phyloP scores from a whole-genome alignment of 73 alveolate genomes.

The Paramecium biaurelia region DNA sequence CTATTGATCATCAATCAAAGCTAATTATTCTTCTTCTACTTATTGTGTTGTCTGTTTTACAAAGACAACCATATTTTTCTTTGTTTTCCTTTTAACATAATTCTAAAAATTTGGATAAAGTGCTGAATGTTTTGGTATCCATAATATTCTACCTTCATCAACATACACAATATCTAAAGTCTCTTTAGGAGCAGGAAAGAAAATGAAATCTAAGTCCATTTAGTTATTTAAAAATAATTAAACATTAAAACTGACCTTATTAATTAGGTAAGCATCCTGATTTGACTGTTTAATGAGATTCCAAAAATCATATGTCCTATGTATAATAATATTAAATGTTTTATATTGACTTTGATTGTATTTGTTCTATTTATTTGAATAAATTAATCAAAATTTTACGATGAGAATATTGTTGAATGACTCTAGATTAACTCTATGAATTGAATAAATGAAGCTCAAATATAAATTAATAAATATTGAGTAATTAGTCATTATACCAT shows the following conservation, averaged over 20 bases:
- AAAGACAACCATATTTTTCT: background rate
- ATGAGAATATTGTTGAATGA: too few relatives aligned
- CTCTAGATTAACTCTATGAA: too few relatives aligned
- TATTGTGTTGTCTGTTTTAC: background rate
- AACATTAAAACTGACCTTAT: background rate
- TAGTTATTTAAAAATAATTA: background rate
- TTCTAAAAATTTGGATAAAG: conserved; percentile 33
- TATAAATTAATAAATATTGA: too few relatives aligned
- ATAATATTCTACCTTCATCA: background rate
- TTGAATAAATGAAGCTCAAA: too few relatives aligned
- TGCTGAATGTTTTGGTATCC: conserved; percentile 34
- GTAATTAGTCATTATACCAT: too few relatives aligned
- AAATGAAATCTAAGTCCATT: conserved; percentile 25
- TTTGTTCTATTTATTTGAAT: background rate
- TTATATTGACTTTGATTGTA: background rate
- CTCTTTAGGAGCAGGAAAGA: conserved; percentile 36
- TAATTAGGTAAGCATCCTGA: background rate
- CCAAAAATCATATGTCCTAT: too few relatives aligned
- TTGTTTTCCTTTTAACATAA: background rate
- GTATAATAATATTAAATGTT: too few relatives aligned
- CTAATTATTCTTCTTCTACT: background rate
- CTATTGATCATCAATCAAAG: background rate
- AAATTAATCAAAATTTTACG: too few relatives aligned
- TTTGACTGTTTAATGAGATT: background rate
- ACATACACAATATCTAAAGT: background rate